Conservation (phyloP, 441 rosid genomes). For the Corymbia calophylla region DNA sequence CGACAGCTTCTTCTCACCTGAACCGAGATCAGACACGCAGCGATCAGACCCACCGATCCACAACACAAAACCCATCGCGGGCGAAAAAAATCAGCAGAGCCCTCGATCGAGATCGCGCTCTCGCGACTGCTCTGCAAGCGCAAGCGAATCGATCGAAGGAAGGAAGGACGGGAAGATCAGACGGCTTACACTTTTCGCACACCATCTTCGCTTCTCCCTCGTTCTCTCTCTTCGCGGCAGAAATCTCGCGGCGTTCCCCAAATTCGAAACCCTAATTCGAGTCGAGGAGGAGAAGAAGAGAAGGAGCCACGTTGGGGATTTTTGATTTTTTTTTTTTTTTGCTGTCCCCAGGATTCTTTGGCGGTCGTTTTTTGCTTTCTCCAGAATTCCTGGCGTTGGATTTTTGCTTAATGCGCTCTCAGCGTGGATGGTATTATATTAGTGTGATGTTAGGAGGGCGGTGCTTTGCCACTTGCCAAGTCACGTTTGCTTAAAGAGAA, state of each 20-base stretch:
- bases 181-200: conserved; percentile 79
- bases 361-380: background rate
- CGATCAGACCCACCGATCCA: background rate
- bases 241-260: background rate
- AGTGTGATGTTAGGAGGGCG: background rate
- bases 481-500: background rate
- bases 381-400: background rate
- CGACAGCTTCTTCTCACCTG: conserved; percentile 88
- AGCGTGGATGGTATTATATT: background rate
- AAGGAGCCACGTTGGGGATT: accelerated
- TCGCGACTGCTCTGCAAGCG: background rate
- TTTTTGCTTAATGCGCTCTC: background rate
- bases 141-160: background rate
- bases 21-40: background rate
- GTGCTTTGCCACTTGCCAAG: background rate
- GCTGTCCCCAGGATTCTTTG: background rate
- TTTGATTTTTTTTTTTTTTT: no score
- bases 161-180: background rate
- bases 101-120: background rate
- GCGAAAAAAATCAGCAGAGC: background rate
- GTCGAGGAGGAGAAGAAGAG: background rate
- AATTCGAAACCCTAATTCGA: conserved; percentile 18
- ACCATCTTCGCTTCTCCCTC: conserved; percentile 37
- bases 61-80: background rate
- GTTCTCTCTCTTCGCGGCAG: background rate